Evolutionary conservation across 1,284 basidiomycete genomes (phyloP).

Genomic region (Sporisorium exsertum): DNA sequence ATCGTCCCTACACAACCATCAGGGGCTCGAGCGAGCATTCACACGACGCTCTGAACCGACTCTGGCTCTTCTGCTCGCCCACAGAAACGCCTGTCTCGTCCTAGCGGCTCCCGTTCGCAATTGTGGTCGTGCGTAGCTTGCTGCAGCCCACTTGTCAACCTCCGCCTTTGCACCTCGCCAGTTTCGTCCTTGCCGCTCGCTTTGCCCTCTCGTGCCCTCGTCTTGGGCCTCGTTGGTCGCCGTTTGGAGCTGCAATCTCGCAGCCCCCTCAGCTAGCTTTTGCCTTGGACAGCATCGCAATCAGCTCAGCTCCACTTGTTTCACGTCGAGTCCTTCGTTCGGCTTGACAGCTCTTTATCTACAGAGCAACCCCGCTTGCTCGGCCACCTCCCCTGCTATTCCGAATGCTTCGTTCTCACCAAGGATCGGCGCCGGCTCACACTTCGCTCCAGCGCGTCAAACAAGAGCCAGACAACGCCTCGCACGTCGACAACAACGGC

Average conservation of each 20-base stretch:
- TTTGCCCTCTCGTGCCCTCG: background rate
- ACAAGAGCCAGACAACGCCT: slow-evolving; percentile 6
- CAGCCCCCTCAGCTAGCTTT: no score
- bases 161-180: no score
- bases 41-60: background rate
- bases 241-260: no score
- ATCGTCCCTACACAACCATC: background rate
- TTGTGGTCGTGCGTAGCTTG: background rate
- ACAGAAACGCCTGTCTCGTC: background rate
- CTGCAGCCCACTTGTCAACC: background rate
- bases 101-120: background rate
- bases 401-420: slow-evolving; percentile 43
- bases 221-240: no score
- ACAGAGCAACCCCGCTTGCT: slow-evolving; percentile 22
- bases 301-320: background rate
- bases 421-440: slow-evolving; percentile 31
- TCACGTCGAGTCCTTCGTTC: slow-evolving; percentile 12
- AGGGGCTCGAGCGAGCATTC: background rate
- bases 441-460: slow-evolving; percentile 33
- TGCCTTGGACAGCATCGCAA: background rate
- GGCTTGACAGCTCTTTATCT: slow-evolving; percentile 8
- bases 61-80: background rate
- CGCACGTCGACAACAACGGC: slow-evolving; percentile 2
- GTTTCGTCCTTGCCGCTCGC: background rate
- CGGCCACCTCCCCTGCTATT: slow-evolving; percentile 2